These are phyloP conservation scores for Phytophthora pseudosyringae DNA, from an alignment of 352 stramenopile genomes.

Conservation along the genomic window DNA sequence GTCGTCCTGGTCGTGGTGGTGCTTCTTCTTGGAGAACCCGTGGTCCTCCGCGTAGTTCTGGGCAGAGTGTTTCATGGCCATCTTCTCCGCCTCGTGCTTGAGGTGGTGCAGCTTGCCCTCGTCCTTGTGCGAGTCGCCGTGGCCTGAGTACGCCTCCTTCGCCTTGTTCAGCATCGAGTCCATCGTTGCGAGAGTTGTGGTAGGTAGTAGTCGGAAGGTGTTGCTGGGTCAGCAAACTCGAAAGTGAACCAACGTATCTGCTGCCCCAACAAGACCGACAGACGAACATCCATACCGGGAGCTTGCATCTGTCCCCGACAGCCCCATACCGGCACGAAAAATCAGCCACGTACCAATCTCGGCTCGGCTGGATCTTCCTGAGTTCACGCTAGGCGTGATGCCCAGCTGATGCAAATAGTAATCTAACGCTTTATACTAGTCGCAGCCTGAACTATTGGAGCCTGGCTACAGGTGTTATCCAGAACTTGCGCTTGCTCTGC, in stretches of 20 bases:
- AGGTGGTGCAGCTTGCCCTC: conserved; percentile 19
- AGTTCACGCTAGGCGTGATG: too few species aligned
- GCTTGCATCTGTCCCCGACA: neutral
- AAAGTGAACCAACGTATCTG: conserved; percentile 26
- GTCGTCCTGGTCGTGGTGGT: conserved; percentile 25
- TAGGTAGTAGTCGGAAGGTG: neutral
- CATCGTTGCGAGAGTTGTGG: conserved; percentile 13
- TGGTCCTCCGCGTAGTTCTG: conserved; percentile 33
- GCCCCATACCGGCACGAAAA: conserved; percentile 18
- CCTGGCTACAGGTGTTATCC: neutral
- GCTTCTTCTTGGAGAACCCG: conserved; percentile 27
- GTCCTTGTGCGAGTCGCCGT: conserved; percentile 5
- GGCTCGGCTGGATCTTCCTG: conserved; percentile 21
- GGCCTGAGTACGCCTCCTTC: conserved; percentile 18
- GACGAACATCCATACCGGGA: conserved; percentile 5
- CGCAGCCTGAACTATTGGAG: too few species aligned
- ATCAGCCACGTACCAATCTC: conserved; percentile 32
- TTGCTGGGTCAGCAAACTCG: conserved; percentile 7
- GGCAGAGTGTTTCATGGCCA: conserved; percentile 23
- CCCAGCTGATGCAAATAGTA: conserved; percentile 10
- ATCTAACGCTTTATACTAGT: too few species aligned
- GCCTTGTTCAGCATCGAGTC: conserved; percentile 39
- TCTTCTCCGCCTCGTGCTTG: conserved; percentile 25
- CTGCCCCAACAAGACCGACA: neutral
- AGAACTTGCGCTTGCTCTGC: neutral